phyloP scores from a whole-genome alignment of 331 rosid species.

The Quercus tomentella region DNA sequence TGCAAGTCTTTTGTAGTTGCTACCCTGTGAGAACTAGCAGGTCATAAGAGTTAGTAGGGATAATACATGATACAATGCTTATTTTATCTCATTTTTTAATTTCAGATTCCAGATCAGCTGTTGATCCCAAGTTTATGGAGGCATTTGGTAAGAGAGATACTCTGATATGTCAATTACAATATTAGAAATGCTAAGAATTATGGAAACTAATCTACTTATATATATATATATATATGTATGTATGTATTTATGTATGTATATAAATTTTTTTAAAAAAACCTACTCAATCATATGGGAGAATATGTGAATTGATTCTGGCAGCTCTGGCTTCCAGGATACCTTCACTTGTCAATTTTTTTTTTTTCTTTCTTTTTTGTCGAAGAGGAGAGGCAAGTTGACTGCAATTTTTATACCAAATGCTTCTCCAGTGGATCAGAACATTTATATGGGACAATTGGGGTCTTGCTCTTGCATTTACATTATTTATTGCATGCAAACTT shows the following conservation, averaged over 20 bases:
- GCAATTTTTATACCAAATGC: background rate
- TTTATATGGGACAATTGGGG: background rate
- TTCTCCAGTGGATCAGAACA: background rate
- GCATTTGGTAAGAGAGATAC: conserved; percentile 71
- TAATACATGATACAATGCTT: conserved; percentile 6
- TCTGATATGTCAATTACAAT: conserved; percentile 1
- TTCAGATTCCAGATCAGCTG: conserved; percentile 81
- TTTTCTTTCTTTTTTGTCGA: background rate
- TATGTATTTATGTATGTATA: too few species aligned
- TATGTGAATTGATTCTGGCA: background rate
- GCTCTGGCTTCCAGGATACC: background rate
- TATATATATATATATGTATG: too few species aligned
- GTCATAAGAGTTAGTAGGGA: background rate
- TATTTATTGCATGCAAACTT: background rate
- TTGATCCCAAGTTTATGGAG: conserved; percentile 74
- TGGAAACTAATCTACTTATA: background rate
- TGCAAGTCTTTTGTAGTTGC: background rate
- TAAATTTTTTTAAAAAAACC: too few species aligned
- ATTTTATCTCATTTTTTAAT: conserved; percentile 19
- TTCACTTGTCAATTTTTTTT: background rate
- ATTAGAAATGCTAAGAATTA: conserved; percentile 2
- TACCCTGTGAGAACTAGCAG: background rate
- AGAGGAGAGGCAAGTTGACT: background rate
- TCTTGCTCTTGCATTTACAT: background rate
- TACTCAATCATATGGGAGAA: background rate